Evolutionary conservation across 2,329 filamentous ascomycete species (phyloP), one percentile per base, ranked within the genome.

Genomic region (Monilinia vaccinii-corymbosi): DNA sequence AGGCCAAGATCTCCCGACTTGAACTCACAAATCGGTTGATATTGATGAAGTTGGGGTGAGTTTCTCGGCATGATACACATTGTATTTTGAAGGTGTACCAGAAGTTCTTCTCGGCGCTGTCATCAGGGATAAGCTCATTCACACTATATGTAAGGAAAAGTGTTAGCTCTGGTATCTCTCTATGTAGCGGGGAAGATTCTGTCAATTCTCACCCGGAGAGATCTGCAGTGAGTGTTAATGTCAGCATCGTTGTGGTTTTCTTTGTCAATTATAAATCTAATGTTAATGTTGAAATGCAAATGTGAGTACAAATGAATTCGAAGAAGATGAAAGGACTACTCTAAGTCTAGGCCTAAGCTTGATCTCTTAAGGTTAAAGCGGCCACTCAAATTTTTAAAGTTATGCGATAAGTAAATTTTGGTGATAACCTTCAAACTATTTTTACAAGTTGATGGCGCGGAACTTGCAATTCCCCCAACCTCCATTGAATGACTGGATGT

Each of bases 1-100:
- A 25, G 8, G 11, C 10, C 16, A 6, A 10, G 11, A 7, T 32
- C 14, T 2, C 3, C 45, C 34, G 25, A 18, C n/a, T 47, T 3
- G 5, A 28, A 63, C 62, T 55, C 11, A 96, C 92, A 78, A 95
- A 96, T 64, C 93, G 88, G 75, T 83, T 96, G 65, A 97, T 83
- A 60, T 86, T 87, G 56, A 99, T 84, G 76, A 83, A 86, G 69
- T 97, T 99, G 13, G 88, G 82, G 73, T 99, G 92, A 1, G 81
- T 86, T 74, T 99, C 94, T 62, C 91, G 86, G 75, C 94, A 99
- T 58, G 92, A 96, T n/a, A 91, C 97, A 76, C 94, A 99, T 78
- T 97, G 90, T 40, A 99, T 93, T 72, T 89, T 94, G 83, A 99
- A 97, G 55, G 90, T 97, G 77, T 96, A 99, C 81, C 88, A 96